These are phyloP conservation scores for Fusarium beomiforme DNA, from an alignment of 2,329 filamentous ascomycete species.

Conservation along the genomic window DNA sequence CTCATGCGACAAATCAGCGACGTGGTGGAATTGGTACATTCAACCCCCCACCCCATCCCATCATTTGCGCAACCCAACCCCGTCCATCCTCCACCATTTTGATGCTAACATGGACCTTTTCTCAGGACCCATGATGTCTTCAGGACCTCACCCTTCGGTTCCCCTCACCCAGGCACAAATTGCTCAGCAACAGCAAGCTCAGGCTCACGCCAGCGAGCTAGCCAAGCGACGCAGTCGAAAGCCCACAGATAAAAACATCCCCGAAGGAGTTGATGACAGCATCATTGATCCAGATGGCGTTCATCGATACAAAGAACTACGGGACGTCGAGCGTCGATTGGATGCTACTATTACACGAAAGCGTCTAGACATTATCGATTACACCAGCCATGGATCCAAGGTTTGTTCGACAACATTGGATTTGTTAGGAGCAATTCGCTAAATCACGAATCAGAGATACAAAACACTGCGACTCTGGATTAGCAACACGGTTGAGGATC, in stretches of 20 bases:
- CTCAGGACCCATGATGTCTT: slow-evolving; percentile 65
- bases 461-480: slow-evolving; percentile 93
- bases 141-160: slow-evolving; percentile 61
- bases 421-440: not conserved
- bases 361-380: slow-evolving; percentile 88
- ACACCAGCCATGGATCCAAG: slow-evolving; percentile 78
- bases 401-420: slow-evolving; percentile 47
- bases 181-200: slow-evolving; percentile 61
- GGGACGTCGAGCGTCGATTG: slow-evolving; percentile 86
- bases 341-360: slow-evolving; percentile 96
- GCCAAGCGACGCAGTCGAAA: slow-evolving; percentile 85
- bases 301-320: slow-evolving; percentile 82
- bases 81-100: not conserved
- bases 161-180: slow-evolving; percentile 65
- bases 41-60: too few species aligned
- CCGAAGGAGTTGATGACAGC: slow-evolving; percentile 86
- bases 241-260: slow-evolving; percentile 94
- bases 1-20: too few species aligned
- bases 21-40: too few species aligned
- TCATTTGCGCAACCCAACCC: not conserved
- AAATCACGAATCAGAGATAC: slow-evolving; percentile 64
- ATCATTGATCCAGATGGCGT: slow-evolving; percentile 81
- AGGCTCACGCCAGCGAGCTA: slow-evolving; percentile 68
- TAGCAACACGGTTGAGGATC: slow-evolving; percentile 92
- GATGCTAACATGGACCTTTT: slow-evolving; percentile 16